Evolutionary conservation across 2,329 filamentous ascomycete genomes (phyloP), one percentile per base, ranked within the genome.

Genomic region (Plectosphaerella sp.): DNA sequence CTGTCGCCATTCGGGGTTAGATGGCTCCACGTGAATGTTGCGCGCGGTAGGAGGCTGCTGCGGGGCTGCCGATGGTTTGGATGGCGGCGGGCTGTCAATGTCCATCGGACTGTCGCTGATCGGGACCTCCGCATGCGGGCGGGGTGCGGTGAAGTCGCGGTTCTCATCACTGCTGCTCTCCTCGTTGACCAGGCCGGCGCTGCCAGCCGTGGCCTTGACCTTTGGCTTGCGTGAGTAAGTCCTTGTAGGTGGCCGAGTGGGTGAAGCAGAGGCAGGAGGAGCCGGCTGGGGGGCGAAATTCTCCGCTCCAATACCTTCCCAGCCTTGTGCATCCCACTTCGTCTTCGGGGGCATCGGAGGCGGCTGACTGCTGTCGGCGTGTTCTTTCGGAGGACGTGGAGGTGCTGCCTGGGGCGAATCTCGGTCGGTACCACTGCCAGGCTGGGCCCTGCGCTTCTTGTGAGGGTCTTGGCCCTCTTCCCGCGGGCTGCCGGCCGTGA

Each of bases 141-240:
- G 57, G 50, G 41, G 41, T 12, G 18, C 41, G 16, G 41, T 12
- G 11, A 20, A 18, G 6, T 43, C 41, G 54, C 48, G 59, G 51
- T 70, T 73, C 43, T 75, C 74, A 6, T 74, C 73, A 48, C 67
- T 69, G 49, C 71, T 77, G 48, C 72, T 73, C 4, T 76, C 75
- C 0, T 77, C 73, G 28, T 76, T 72, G 6, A 78, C 71, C 36
- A 74, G 50, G 10, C 72, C 72, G 2, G 75, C 72, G 12, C 67
- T 72, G 5, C 75, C 76, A 8, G 70, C 66, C 1, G 71, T 73
- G 57, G 72, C 68, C 62, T 81, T 84, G 5, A 77, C 75, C 63
- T 81, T 87, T 0, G 79, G 73, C 62, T 83, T 86, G 67, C 81
- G 86, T 12, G 79, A 77, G 37, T 77, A 75, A 36, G 67, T 56